A percentile compares a stretch with the other conserved stretches of the same genome.
These are phyloP conservation scores for Talaromyces ruber DNA, from an alignment of 495 filamentous ascomycete genomes.

Conservation along the genomic window DNA sequence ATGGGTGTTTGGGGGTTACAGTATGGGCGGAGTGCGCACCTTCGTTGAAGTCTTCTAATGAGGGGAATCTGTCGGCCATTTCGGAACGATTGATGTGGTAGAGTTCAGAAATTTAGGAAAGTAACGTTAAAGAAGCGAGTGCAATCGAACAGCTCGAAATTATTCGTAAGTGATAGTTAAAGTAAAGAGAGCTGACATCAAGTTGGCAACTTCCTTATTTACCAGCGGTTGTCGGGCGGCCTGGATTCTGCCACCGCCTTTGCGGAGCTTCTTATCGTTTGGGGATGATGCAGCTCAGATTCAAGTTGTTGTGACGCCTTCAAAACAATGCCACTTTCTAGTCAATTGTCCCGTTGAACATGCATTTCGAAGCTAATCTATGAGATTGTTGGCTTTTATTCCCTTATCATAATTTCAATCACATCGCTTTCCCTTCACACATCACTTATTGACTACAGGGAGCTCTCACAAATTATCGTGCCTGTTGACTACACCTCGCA, in stretches of 20 bases:
- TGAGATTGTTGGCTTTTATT: not conserved
- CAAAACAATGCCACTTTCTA: not conserved
- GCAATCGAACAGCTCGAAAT: slow-evolving; percentile 5
- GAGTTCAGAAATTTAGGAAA: not conserved
- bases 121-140: not conserved
- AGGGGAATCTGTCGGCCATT: slow-evolving; percentile 97
- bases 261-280: slow-evolving; percentile 6
- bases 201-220: slow-evolving; percentile 2
- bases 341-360: not conserved
- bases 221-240: not conserved
- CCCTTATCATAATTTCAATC: not conserved
- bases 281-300: not conserved
- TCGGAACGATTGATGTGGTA: slow-evolving; percentile 9
- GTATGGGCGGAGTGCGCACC: slow-evolving; percentile 47
- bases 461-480: not conserved
- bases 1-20: not conserved
- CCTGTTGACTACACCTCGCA: not conserved
- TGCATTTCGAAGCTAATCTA: not conserved
- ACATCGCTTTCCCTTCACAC: not conserved
- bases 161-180: not conserved
- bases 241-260: slow-evolving; percentile 8
- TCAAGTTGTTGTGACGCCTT: not conserved
- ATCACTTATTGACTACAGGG: not conserved
- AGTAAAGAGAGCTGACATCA: not conserved
- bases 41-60: slow-evolving; percentile 89